These are phyloP conservation scores for Cryphonectria nitschkei DNA, from an alignment of 2,329 filamentous ascomycete genomes.

Conservation along the genomic window DNA sequence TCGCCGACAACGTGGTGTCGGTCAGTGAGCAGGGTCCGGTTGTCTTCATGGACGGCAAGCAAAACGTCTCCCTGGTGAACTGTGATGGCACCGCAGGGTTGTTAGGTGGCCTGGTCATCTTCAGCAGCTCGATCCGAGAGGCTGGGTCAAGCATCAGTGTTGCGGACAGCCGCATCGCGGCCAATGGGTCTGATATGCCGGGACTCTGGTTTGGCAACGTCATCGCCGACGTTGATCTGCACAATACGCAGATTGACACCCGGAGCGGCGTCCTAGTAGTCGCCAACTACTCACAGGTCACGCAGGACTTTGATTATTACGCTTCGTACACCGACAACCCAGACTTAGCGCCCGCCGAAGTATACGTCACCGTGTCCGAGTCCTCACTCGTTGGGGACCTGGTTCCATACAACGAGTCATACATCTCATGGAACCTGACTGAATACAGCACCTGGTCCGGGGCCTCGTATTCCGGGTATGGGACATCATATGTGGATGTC, in stretches of 20 bases:
- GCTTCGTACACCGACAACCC: conserved; percentile 36
- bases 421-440: conserved; percentile 29
- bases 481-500: conserved; percentile 16
- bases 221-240: conserved; percentile 30
- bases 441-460: conserved; percentile 31
- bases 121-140: conserved; percentile 28
- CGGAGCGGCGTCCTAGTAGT: conserved; percentile 33
- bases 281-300: conserved; percentile 37
- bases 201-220: conserved; percentile 40
- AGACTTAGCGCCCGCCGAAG: conserved; percentile 35
- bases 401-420: conserved; percentile 38
- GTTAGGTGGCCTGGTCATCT: conserved; percentile 36
- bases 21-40: conserved; percentile 33
- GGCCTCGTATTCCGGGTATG: conserved; percentile 30
- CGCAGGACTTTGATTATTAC: conserved; percentile 41
- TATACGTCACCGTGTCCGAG: conserved; percentile 34
- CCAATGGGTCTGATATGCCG: conserved; percentile 31
- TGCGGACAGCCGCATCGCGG: conserved; percentile 33
- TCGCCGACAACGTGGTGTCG: conserved; percentile 35
- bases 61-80: conserved; percentile 33
- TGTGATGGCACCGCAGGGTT: conserved; percentile 35
- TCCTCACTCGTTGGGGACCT: conserved; percentile 37
- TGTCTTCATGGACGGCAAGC: conserved; percentile 37
- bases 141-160: conserved; percentile 33
- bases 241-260: conserved; percentile 24